These are phyloP conservation scores for Termitomyces sp. DNA, from an alignment of 768 basidiomycete species.

Conservation along the genomic window DNA sequence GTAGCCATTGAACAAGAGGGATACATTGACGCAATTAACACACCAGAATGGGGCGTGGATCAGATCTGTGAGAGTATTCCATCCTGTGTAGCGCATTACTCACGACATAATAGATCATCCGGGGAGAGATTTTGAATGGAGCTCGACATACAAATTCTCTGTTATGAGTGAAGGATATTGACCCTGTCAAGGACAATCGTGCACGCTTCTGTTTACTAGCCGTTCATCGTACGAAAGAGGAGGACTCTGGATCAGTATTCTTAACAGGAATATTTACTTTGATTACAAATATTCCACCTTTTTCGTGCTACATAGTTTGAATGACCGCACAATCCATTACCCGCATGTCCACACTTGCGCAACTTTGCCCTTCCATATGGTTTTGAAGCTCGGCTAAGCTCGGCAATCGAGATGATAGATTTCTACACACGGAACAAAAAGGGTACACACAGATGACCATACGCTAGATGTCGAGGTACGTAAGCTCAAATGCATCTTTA, in stretches of 20 bases:
- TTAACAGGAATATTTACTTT: neutral
- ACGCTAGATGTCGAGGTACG: no score
- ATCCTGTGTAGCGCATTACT: neutral
- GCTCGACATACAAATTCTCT: slow-evolving; percentile 43
- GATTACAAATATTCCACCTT: neutral
- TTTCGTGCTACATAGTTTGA: neutral
- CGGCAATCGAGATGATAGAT: neutral
- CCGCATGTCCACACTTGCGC: neutral
- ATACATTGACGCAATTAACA: slow-evolving; percentile 50
- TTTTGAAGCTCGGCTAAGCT: neutral
- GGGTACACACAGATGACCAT: no score
- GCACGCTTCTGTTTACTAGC: neutral
- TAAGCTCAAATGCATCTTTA: no score
- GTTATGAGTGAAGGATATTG: slow-evolving; percentile 10
- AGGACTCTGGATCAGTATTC: neutral
- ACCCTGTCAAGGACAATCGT: neutral
- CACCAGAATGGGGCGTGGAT: slow-evolving; percentile 47
- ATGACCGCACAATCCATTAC: neutral
- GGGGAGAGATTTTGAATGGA: slow-evolving; percentile 38
- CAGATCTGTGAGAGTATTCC: slow-evolving; percentile 39
- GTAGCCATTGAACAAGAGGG: slow-evolving; percentile 51
- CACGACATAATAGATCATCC: slow-evolving; percentile 28
- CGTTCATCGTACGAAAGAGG: neutral
- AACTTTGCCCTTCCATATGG: neutral
- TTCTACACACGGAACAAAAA: no score